Percentiles rank a stretch among this genome's conserved stretches.
These are phyloP conservation scores for Podaxis rugospora DNA, from an alignment of 768 basidiomycete species.

Conservation along the genomic window DNA sequence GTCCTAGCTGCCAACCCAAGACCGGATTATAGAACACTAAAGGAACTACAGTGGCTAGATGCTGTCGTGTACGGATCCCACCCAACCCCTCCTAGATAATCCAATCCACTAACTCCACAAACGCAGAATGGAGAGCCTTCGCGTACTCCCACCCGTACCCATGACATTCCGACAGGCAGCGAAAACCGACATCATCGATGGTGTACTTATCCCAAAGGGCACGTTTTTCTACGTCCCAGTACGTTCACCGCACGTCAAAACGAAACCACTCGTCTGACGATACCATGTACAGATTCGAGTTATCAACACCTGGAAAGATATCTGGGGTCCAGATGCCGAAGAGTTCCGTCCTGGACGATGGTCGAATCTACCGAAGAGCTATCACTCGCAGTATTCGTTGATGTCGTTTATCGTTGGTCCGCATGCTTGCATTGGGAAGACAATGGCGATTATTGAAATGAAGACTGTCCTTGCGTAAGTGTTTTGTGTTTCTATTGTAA, in stretches of 20 bases:
- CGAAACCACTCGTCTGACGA: background rate
- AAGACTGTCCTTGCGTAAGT: no score
- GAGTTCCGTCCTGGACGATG: slow-evolving; percentile 45
- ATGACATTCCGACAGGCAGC: slow-evolving; percentile 31
- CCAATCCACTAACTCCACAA: background rate
- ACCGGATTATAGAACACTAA: slow-evolving; percentile 37
- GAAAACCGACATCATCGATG: slow-evolving; percentile 39
- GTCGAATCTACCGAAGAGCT: slow-evolving; percentile 32
- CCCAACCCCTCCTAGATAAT: background rate
- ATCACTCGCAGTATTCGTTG: slow-evolving; percentile 31
- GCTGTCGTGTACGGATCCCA: slow-evolving; percentile 28
- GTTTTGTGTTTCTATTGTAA: no score
- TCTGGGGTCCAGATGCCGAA: slow-evolving; percentile 51
- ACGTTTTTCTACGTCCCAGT: slow-evolving; percentile 40
- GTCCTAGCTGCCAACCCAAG: slow-evolving; percentile 27
- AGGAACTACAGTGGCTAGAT: slow-evolving; percentile 37
- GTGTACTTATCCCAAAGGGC: slow-evolving; percentile 36
- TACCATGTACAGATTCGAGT: slow-evolving; percentile 35
- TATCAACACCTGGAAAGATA: slow-evolving; percentile 43
- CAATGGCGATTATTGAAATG: no score
- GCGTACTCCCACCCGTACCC: slow-evolving; percentile 39
- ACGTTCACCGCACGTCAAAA: slow-evolving; percentile 9
- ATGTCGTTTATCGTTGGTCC: slow-evolving; percentile 40
- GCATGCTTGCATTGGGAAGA: background rate
- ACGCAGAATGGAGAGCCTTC: slow-evolving; percentile 38